These are phyloP conservation scores for Phytophthora pisi DNA, from an alignment of 352 stramenopile genomes.

Conservation along the genomic window DNA sequence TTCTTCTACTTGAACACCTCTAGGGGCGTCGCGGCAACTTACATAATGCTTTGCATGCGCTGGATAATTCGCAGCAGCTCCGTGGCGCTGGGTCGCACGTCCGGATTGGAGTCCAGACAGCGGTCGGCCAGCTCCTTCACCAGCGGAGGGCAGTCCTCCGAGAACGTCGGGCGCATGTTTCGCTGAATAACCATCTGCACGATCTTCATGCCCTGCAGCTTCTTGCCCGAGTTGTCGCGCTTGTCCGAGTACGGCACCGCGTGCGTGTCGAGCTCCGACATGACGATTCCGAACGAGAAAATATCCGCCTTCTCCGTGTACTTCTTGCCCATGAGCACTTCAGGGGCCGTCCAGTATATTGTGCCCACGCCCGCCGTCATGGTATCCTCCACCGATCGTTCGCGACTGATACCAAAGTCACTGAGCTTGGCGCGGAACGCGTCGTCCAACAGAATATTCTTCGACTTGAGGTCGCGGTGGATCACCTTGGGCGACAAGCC, in stretches of 20 bases:
- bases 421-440: slow-evolving; percentile 68
- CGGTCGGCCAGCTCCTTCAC: slow-evolving; percentile 66
- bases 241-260: slow-evolving; percentile 84
- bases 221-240: slow-evolving; percentile 69
- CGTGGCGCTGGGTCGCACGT: slow-evolving; percentile 64
- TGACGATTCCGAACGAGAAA: slow-evolving; percentile 84
- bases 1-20: slow-evolving; percentile 22
- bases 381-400: slow-evolving; percentile 79
- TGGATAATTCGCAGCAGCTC: slow-evolving; percentile 78
- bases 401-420: slow-evolving; percentile 81
- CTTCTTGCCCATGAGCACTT: slow-evolving; percentile 84
- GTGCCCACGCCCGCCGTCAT: slow-evolving; percentile 85
- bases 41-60: slow-evolving; percentile 60
- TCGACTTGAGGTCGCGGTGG: slow-evolving; percentile 46
- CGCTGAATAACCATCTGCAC: slow-evolving; percentile 83
- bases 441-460: slow-evolving; percentile 70
- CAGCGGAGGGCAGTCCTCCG: slow-evolving; percentile 47
- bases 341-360: slow-evolving; percentile 84
- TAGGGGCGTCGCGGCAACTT: slow-evolving; percentile 27
- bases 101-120: slow-evolving; percentile 74
- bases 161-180: slow-evolving; percentile 72
- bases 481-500: slow-evolving; percentile 55
- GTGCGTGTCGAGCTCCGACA: slow-evolving; percentile 83
- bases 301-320: slow-evolving; percentile 88
- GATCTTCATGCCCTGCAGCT: slow-evolving; percentile 86